phyloP scores from a whole-genome alignment of 352 stramenopile species.

The Phytopythium montanum region DNA sequence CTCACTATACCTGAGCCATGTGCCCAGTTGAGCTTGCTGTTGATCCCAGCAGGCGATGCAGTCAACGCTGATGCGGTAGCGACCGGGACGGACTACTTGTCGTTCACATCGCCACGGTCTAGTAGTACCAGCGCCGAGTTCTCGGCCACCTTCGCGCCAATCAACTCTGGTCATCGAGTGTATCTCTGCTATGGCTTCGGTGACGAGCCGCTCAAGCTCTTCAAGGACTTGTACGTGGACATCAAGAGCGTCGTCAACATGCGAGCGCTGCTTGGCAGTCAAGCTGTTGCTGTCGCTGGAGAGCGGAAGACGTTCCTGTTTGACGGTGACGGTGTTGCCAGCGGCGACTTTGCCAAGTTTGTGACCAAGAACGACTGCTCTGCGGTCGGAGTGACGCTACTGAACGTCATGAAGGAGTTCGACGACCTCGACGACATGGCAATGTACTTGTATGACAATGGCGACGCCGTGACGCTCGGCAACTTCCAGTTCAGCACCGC shows the following conservation, averaged over 20 bases:
- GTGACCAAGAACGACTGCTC: slow-evolving; percentile 37
- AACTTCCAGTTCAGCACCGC: slow-evolving; percentile 43
- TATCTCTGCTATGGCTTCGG: slow-evolving; percentile 69
- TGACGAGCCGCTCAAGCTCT: slow-evolving; percentile 51
- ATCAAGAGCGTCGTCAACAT: slow-evolving; percentile 62
- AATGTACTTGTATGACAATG: slow-evolving; percentile 67
- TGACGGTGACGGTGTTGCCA: slow-evolving; percentile 50
- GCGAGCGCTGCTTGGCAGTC: slow-evolving; percentile 37
- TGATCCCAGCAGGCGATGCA: neutral
- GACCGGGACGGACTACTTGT: slow-evolving; percentile 42
- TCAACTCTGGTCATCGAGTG: slow-evolving; percentile 50
- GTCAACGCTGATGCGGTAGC: neutral
- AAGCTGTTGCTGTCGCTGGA: slow-evolving; percentile 33
- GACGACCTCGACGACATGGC: slow-evolving; percentile 59
- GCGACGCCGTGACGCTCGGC: slow-evolving; percentile 30
- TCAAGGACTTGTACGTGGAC: slow-evolving; percentile 36
- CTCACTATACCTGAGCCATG: slow-evolving; percentile 21
- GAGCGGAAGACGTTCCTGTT: slow-evolving; percentile 63
- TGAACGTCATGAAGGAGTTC: slow-evolving; percentile 64
- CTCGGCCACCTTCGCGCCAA: slow-evolving; percentile 28
- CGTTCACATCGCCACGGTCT: slow-evolving; percentile 19
- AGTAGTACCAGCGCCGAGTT: slow-evolving; percentile 20
- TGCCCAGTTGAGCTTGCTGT: slow-evolving; percentile 12
- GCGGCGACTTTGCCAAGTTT: slow-evolving; percentile 63
- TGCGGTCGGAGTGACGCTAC: slow-evolving; percentile 29